Base-by-base conservation (phyloP, 495 filamentous ascomycete genomes). In the Xylaria longipes region DNA sequence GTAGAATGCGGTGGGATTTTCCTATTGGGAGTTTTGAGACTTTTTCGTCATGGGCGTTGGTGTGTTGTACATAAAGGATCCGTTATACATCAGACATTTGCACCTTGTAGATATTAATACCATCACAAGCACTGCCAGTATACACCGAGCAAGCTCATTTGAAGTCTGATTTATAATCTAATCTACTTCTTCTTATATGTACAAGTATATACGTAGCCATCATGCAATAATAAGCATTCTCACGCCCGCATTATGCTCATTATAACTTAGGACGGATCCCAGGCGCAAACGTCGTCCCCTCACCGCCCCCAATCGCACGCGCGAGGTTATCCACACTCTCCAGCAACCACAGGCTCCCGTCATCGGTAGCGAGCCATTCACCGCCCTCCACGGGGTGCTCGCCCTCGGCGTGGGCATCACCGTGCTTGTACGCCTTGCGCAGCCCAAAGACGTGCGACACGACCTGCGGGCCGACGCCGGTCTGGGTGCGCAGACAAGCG, bases 401-500 rank as follows among this genome's bases (percentile, higher is more conserved):
- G 9, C 82, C 71, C 54, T 70, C 75, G 33, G 81, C 87, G 72
- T 88, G 83, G 20, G 80, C 83, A 31, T 76, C 84, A 8, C 89
- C 91, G 83, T 93, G 89, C 71, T 92, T 90, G 29, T 89, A 83
- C 17, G 87, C 91, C 83, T 94, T 94, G 54, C 90, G 76, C 76
- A 86, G 73, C 5, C 92, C 92, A 82, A 91, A 94, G 0, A 94
- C 82, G 81, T 95, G 92, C 70, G 88, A 91, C 8, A 89, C 80
- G 8, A 95, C 92, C 83, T 95, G 92, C 29, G 92, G 92, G 2
- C 89, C 92, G 4, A 94, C 92, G 1, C 92, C 92, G 14, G 89
- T 90, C 82, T 95, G 92, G 61, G 92, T 86, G 25, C 92, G 78
- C 75, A 95, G 74, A 76, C 89, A 92, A 14, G 91, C 82, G 43